Base-by-base conservation (phyloP, 2,329 filamentous ascomycete genomes). In the Trichoderma sp. region DNA sequence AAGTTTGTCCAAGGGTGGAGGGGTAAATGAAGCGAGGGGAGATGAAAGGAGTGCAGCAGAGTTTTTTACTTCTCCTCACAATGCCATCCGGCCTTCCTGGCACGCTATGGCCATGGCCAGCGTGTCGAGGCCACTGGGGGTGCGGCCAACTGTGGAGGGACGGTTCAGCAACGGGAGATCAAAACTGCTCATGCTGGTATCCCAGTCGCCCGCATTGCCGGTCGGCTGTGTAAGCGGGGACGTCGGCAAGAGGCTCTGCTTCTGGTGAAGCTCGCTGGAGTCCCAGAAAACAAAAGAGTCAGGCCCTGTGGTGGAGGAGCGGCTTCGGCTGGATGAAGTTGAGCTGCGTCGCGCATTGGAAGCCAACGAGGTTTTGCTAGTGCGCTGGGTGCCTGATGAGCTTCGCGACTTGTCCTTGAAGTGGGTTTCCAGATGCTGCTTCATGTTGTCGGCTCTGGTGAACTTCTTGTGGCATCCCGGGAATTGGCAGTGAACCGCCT, bases 381-480 rank as follows among this genome's bases (percentile, higher is more conserved):
- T 75, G 73, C 80, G 78, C 73, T 79, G 76, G 72, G 79, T 75
- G 73, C 79, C 76, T n/a, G 77, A 76, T 2, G 83, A 82, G 3
- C 82, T 81, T 32, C 86, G 84, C 36, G 82, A 82, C 81, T 88
- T 88, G 74, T 90, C 87, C 80, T 90, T 90, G 81, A 88, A 91
- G 80, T 95, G 92, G 0, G 92, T 94, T 76, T 93, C 88, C 34
- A 93, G 86, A 77, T 95, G 92, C 82, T 94, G 92, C 85, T 94
- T 93, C 92, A 95, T 95, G 84, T 95, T 95, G 85, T 95, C 92
- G 76, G 91, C 90, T 74, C 92, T 91, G 12, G 92, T 94, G 76
- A 95, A 95, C 77, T 92, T 92, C 83, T 94, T 94, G 80, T 89
- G 88, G 84, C 92, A 95, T 72, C 91, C 91, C 0, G 86, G 83